Conservation (phyloP, 2,329 filamentous ascomycete species). For the Tolypocladium tropicale region DNA sequence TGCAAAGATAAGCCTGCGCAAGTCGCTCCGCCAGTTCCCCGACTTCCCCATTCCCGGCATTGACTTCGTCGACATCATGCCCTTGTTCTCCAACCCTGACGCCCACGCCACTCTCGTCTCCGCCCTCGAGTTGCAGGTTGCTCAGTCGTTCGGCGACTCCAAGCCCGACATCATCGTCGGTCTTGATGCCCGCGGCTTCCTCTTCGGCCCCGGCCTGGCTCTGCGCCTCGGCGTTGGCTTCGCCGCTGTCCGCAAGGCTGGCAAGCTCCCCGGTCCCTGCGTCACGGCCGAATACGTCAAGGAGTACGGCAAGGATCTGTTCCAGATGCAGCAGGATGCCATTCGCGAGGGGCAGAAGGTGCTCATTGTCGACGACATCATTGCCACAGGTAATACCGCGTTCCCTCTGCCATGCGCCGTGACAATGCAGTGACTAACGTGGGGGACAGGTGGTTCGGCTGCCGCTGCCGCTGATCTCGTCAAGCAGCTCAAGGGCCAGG, state of each 20-base stretch:
- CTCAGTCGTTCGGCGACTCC: conserved; percentile 46
- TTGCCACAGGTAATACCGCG: conserved; percentile 73
- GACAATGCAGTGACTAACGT: background rate
- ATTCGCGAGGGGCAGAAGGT: conserved; percentile 83
- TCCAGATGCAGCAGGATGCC: conserved; percentile 87
- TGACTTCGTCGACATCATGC: conserved; percentile 96
- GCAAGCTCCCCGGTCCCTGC: conserved; percentile 87
- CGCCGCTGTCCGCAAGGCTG: conserved; percentile 87
- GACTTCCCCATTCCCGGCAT: conserved; percentile 92
- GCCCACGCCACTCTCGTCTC: conserved; percentile 70
- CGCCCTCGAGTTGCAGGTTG: conserved; percentile 76
- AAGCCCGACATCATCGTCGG: conserved; percentile 87
- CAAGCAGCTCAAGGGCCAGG: conserved; percentile 70
- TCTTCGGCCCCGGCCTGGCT: conserved; percentile 87
- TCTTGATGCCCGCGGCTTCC: conserved; percentile 86
- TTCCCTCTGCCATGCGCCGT: conserved; percentile 1
- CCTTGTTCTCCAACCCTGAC: conserved; percentile 72
- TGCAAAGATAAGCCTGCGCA: conserved; percentile 61
- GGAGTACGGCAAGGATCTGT: conserved; percentile 91
- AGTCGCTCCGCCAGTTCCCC: conserved; percentile 71
- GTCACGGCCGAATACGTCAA: conserved; percentile 82
- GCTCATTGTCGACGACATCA: conserved; percentile 93
- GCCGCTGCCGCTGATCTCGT: conserved; percentile 80
- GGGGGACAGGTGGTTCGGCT: conserved; percentile 69
- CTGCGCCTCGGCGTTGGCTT: conserved; percentile 75